Conservation (phyloP, 331 rosid genomes). For the Quercus tomentella region DNA sequence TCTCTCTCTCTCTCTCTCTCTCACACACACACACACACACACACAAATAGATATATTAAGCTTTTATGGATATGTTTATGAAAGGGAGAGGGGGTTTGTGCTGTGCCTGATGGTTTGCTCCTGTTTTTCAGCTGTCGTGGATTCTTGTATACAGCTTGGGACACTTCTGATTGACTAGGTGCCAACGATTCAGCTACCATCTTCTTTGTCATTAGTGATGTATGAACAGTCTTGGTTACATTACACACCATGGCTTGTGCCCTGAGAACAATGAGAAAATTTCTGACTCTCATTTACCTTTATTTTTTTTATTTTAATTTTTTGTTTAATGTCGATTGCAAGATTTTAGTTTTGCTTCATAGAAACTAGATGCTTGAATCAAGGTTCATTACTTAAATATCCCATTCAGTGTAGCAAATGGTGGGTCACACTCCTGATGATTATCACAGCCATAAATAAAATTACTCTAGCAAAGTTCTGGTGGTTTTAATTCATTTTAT, state of each 20-base stretch:
- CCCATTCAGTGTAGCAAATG: slow-evolving; percentile 3
- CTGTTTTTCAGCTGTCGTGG: slow-evolving; percentile 82
- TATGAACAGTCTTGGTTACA: slow-evolving; percentile 11
- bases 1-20: background rate
- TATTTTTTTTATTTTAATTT: too few species aligned
- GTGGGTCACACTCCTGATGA: background rate
- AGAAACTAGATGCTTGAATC: slow-evolving; percentile 3
- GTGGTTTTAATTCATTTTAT: background rate
- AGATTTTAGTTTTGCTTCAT: slow-evolving; percentile 10
- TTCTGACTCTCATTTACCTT: slow-evolving; percentile 10
- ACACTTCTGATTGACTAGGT: slow-evolving; percentile 66
- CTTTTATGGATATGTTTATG: background rate
- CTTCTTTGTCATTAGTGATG: background rate
- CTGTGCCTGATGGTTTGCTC: slow-evolving; percentile 13
- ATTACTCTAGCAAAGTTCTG: slow-evolving; percentile 20
- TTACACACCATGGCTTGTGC: slow-evolving; percentile 6
- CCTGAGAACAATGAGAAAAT: slow-evolving; percentile 13
- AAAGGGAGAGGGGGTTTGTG: background rate
- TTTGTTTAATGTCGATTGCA: slow-evolving; percentile 13
- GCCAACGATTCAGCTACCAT: background rate
- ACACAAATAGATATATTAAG: background rate
- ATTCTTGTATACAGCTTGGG: slow-evolving; percentile 86
- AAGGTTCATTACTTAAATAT: slow-evolving; percentile 9
- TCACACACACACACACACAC: background rate
- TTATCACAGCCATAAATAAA: slow-evolving; percentile 13